Conservation (phyloP, 306 rosid genomes). For the Corylus americana region DNA sequence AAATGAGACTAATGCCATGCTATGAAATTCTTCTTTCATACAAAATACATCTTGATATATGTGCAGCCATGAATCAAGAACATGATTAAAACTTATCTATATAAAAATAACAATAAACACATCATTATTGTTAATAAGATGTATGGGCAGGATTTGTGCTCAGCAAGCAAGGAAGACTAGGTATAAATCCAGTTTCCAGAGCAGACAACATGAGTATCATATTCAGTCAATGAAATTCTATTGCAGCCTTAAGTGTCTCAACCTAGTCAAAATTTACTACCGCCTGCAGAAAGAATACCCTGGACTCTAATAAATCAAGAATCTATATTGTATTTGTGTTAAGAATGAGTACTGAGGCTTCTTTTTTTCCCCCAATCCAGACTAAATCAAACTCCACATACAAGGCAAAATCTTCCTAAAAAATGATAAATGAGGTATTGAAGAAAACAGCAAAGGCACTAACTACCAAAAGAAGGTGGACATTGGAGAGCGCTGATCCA, state of each 20-base stretch:
- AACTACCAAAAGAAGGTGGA: neutral
- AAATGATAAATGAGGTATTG: neutral
- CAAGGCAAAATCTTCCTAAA: constrained; percentile 3
- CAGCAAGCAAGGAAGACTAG: neutral
- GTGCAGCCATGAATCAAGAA: neutral
- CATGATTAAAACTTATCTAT: neutral
- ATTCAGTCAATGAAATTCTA: constrained; percentile 1
- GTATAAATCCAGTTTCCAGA: neutral
- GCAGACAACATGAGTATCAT: neutral
- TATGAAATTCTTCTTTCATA: neutral
- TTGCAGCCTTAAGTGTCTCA: constrained; percentile 1
- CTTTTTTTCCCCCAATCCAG: neutral
- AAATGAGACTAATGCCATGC: too few relatives aligned
- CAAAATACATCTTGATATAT: neutral
- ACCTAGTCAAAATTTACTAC: neutral
- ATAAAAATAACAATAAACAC: neutral
- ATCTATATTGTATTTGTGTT: neutral
- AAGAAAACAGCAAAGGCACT: neutral
- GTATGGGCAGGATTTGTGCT: neutral
- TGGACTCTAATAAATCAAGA: neutral
- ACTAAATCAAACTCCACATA: neutral
- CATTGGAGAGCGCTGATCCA: constrained; percentile 7
- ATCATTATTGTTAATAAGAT: neutral
- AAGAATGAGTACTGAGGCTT: neutral
- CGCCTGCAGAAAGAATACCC: neutral